Evolutionary conservation across 2,329 filamentous ascomycete species (phyloP).

Genomic region (Neonectria punicea): DNA sequence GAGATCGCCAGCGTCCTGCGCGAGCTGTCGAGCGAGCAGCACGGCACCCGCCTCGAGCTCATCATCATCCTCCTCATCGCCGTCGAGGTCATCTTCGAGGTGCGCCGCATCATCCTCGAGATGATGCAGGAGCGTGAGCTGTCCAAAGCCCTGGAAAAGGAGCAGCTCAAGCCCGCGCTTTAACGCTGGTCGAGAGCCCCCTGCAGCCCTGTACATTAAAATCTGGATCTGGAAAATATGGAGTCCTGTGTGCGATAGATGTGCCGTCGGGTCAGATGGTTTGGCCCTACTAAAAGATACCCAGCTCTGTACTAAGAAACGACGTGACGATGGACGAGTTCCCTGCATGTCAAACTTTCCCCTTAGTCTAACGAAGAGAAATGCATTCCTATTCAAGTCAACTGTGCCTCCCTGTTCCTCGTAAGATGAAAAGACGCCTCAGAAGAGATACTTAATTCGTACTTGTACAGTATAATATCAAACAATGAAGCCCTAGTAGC

Average conservation of each 20-base stretch:
- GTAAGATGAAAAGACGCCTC: neutral
- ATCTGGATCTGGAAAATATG: conserved; percentile 18
- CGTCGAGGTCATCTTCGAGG: conserved; percentile 90
- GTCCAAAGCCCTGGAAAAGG: conserved; percentile 25
- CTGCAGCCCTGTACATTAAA: conserved; percentile 17
- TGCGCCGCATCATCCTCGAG: conserved; percentile 78
- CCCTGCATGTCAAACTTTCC: neutral
- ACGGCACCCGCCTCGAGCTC: conserved; percentile 89
- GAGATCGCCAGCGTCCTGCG: conserved; percentile 92
- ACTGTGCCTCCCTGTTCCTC: neutral
- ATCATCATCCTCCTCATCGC: conserved; percentile 95
- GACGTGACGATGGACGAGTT: conserved; percentile 6
- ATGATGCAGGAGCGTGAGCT: conserved; percentile 53
- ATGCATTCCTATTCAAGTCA: conserved; percentile 4
- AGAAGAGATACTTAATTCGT: neutral
- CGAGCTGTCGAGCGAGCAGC: conserved; percentile 89
- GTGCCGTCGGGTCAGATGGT: conserved; percentile 2
- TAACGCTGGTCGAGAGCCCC: neutral
- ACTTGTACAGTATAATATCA: conserved; percentile 20
- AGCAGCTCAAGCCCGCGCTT: conserved; percentile 8
- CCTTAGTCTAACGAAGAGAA: neutral
- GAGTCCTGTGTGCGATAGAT: conserved; percentile 17
- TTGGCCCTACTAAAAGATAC: conserved; percentile 36
- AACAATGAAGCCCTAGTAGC: conserved; percentile 11
- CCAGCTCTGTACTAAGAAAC: conserved; percentile 37